These are phyloP conservation scores for Globisporangium recalcitrans DNA, from an alignment of 352 stramenopile genomes.

Conservation along the genomic window DNA sequence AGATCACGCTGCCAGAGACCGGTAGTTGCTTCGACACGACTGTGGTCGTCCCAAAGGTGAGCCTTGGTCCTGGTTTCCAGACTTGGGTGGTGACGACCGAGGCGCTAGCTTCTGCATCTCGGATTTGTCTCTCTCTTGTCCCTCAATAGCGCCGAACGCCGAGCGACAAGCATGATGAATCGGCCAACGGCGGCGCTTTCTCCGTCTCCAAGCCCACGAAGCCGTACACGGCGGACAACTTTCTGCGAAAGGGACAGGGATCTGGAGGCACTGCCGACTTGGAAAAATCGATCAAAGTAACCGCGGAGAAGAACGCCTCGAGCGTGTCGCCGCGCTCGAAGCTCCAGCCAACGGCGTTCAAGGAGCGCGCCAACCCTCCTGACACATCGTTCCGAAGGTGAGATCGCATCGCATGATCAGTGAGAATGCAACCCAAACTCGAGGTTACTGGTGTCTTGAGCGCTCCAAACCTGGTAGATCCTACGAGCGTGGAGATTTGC, in stretches of 20 bases:
- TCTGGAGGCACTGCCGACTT: slow-evolving; percentile 78
- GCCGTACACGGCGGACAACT: slow-evolving; percentile 80
- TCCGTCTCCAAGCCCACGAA: slow-evolving; percentile 88
- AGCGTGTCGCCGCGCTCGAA: slow-evolving; percentile 41
- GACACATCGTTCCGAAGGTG: slow-evolving; percentile 77
- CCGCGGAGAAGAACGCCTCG: slow-evolving; percentile 29
- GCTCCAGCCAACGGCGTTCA: slow-evolving; percentile 79
- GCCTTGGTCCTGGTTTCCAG: too few species aligned
- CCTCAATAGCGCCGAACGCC: slow-evolving; percentile 48
- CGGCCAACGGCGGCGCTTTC: slow-evolving; percentile 78
- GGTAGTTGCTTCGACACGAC: slow-evolving; percentile 95
- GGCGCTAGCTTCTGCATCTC: background rate
- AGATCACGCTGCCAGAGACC: slow-evolving; percentile 79
- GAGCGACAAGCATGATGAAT: slow-evolving; percentile 67
- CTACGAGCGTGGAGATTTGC: slow-evolving; percentile 93
- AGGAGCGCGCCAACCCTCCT: slow-evolving; percentile 92
- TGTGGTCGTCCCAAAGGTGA: slow-evolving; percentile 44
- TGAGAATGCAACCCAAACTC: background rate
- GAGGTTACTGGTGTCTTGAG: background rate
- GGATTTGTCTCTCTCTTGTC: background rate
- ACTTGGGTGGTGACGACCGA: background rate
- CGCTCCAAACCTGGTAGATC: slow-evolving; percentile 35
- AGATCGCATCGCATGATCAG: background rate
- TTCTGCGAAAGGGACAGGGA: slow-evolving; percentile 89
- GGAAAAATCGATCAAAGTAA: slow-evolving; percentile 42